phyloP scores from a whole-genome alignment of 116 monocot genomes.

The Phalaenopsis hybrid region DNA sequence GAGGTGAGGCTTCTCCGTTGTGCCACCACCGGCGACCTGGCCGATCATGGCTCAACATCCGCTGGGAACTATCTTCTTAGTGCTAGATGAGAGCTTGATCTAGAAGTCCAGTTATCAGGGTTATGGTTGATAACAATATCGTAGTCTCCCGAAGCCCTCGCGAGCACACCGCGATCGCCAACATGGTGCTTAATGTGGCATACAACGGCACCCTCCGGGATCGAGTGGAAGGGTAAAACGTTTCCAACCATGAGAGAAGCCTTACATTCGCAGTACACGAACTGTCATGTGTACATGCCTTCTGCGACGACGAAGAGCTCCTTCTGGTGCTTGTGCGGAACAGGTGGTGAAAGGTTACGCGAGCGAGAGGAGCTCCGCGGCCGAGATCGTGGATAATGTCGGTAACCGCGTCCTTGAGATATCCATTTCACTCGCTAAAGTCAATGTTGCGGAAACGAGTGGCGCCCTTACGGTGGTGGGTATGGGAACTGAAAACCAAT shows the following conservation, averaged over 20 bases:
- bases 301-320: slow-evolving; percentile 70
- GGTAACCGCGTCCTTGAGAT: slow-evolving; percentile 61
- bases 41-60: slow-evolving; percentile 7
- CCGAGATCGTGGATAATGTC: slow-evolving; percentile 67
- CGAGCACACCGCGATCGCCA: slow-evolving; percentile 57
- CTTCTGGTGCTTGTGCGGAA: slow-evolving; percentile 68
- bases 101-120: slow-evolving; percentile 18
- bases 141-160: slow-evolving; percentile 22
- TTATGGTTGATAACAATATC: slow-evolving; percentile 3
- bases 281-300: slow-evolving; percentile 68
- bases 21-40: slow-evolving; percentile 17
- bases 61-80: slow-evolving; percentile 16
- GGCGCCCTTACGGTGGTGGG: slow-evolving; percentile 75
- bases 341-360: slow-evolving; percentile 58
- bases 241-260: slow-evolving; percentile 63
- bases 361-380: slow-evolving; percentile 52
- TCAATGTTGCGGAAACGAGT: slow-evolving; percentile 22
- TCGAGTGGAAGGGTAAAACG: slow-evolving; percentile 48
- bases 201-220: slow-evolving; percentile 68
- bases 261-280: slow-evolving; percentile 56
- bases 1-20: slow-evolving; percentile 20
- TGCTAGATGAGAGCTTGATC: slow-evolving; percentile 13
- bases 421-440: slow-evolving; percentile 55
- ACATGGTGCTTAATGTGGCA: slow-evolving; percentile 68
- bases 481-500: slow-evolving; percentile 48